These are phyloP conservation scores for Acanthamoeba royreba DNA, from an alignment of 208 protist species.

Conservation along the genomic window DNA sequence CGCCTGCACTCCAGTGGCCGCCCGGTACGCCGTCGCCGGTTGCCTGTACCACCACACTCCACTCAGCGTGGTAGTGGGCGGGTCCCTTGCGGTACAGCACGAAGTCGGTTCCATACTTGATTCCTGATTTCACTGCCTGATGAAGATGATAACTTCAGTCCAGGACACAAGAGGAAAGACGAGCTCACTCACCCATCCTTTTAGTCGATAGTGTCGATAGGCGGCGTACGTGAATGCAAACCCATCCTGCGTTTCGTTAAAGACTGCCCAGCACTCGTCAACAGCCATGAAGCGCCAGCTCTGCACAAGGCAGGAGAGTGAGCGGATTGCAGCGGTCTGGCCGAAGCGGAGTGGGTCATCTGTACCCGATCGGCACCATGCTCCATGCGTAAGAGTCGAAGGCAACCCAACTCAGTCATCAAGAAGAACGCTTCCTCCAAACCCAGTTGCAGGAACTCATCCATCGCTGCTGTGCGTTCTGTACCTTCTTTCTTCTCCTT, in stretches of 20 bases:
- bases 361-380: not conserved
- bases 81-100: not conserved
- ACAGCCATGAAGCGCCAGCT: not conserved
- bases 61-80: not conserved
- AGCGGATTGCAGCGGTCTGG: not conserved
- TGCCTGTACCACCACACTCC: not conserved
- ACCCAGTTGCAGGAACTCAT: not conserved
- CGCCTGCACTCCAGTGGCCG: not conserved
- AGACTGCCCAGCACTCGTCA: not conserved
- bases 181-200: not conserved
- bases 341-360: not conserved
- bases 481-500: too few species aligned
- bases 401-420: not conserved
- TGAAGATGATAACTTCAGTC: too few species aligned
- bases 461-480: too few species aligned
- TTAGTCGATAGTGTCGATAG: not conserved
- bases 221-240: not conserved
- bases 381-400: not conserved
- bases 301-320: too few species aligned
- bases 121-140: not conserved
- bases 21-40: not conserved
- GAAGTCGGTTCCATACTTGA: slow-evolving; percentile 30
- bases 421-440: slow-evolving; percentile 21
- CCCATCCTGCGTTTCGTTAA: not conserved
- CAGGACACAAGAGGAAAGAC: too few species aligned